phyloP scores from a whole-genome alignment of 1,139 yeast species.

The Hansenula sp. region DNA sequence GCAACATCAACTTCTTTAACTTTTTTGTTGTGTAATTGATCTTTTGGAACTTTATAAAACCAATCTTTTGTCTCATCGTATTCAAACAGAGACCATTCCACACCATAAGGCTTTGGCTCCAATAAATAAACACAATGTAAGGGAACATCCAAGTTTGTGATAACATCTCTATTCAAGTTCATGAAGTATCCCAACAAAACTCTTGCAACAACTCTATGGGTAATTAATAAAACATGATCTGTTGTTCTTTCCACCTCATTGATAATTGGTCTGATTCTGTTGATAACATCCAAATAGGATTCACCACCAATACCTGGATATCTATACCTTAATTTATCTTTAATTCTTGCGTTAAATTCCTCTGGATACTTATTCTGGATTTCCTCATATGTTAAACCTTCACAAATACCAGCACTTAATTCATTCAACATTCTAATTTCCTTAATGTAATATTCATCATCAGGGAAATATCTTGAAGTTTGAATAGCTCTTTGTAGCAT shows the following conservation, averaged over 20 bases:
- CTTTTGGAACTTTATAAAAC: conserved; percentile 73
- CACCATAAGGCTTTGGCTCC: conserved; percentile 94
- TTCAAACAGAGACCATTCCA: conserved; percentile 85
- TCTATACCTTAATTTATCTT: conserved; percentile 75
- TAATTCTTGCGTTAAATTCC: conserved; percentile 73
- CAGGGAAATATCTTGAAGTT: conserved; percentile 73
- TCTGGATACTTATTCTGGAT: conserved; percentile 68
- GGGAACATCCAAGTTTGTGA: conserved; percentile 91
- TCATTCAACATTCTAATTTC: conserved; percentile 94
- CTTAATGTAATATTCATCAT: conserved; percentile 71
- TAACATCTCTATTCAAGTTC: conserved; percentile 76
- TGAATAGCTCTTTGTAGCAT: conserved; percentile 77
- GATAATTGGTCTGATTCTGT: conserved; percentile 83
- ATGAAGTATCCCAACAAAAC: conserved; percentile 84
- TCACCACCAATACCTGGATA: conserved; percentile 99
- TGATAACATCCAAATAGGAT: conserved; percentile 88
- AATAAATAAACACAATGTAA: conserved; percentile 84
- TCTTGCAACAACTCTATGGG: conserved; percentile 89
- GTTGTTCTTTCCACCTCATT: conserved; percentile 91
- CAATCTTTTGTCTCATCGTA: conserved; percentile 76
- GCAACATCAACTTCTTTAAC: conserved; percentile 65
- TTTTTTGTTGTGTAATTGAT: conserved; percentile 44
- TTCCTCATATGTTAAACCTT: conserved; percentile 87
- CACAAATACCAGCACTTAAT: conserved; percentile 87
- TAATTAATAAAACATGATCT: conserved; percentile 76